A percentile compares a stretch with the other conserved stretches of the same genome.
Evolutionary conservation across 352 stramenopile genomes (phyloP).

Genomic region (Phytophthora europaea): DNA sequence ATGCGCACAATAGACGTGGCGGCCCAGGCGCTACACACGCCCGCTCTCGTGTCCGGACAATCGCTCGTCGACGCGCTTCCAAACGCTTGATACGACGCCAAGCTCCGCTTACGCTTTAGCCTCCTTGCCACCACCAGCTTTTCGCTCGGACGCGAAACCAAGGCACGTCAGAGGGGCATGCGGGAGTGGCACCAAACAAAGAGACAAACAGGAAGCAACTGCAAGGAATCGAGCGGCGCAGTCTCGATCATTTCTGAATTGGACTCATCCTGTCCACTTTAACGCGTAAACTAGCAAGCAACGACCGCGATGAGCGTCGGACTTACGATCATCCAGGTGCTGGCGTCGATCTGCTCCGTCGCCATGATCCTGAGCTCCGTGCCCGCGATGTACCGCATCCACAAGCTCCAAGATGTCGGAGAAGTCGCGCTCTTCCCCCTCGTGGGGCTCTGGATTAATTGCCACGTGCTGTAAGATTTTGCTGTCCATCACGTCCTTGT

Average conservation of each 20-base stretch:
- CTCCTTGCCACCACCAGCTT: constrained; percentile 36
- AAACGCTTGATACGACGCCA: constrained; percentile 40
- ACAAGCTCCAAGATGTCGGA: constrained; percentile 43
- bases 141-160: neutral
- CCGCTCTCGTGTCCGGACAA: constrained; percentile 31
- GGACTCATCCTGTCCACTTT: constrained; percentile 6
- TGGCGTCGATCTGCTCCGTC: constrained; percentile 51
- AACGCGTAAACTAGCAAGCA: neutral
- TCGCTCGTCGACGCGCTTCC: constrained; percentile 25
- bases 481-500: constrained; percentile 2
- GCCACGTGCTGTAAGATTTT: constrained; percentile 45
- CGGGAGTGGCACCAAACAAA: constrained; percentile 2
- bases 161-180: constrained; percentile 15
- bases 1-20: constrained; percentile 32
- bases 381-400: constrained; percentile 50
- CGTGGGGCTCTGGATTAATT: constrained; percentile 51
- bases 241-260: constrained; percentile 36
- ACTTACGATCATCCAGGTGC: constrained; percentile 42
- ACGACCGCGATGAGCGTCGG: constrained; percentile 31
- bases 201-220: constrained; percentile 9
- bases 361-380: constrained; percentile 49
- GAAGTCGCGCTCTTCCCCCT: constrained; percentile 48
- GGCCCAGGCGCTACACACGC: constrained; percentile 12
- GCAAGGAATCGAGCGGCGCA: neutral
- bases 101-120: neutral